Base-by-base conservation (phyloP, 2,329 filamentous ascomycete genomes). In the Simplicillium sp. region DNA sequence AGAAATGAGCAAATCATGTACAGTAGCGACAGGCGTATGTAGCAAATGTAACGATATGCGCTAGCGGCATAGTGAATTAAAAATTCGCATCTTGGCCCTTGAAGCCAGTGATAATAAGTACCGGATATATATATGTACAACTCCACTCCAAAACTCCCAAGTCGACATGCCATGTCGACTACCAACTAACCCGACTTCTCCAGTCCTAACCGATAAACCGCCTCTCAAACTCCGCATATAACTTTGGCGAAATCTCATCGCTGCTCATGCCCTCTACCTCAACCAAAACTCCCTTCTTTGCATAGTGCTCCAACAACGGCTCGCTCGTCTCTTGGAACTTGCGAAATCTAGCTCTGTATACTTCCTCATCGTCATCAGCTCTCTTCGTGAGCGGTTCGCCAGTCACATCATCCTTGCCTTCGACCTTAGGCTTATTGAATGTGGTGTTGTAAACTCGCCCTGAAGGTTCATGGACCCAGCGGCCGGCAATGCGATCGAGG, bases 361-460 rank as follows among this genome's bases (percentile, higher is more conserved):
- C 84, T 37, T 87, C 82, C 50, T 92, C 83, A 43, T 80, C 83
- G 57, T 98, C 92, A 55, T 98, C 92, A 7, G 82, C 71, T 41
- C 92, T 74, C 58, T 94, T 84, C 5, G 84, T 82, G 46, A 98
- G 71, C 16, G 74, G 69, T 58, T 98, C 92, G 13, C 92, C 92
- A 0, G 92, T 98, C 37, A 96, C 57, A 59, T 98, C 92, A 62
- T 98, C 92, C 50, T 72, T 77, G 18, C 92, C 90, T 0, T 78
- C 64, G 2, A 89, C 79, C 49, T 82, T 83, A 1, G 92, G 92
- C 7, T 84, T 75, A 56, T 97, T 88, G 68, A 95, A 98, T 0
- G 81, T 81, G 3, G 88, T 94, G 60, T 98, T 98, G 70, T 98
- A 98, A 13, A 96, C 84, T 20, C 92, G 76, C 2, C 92, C 92